Base-by-base conservation (phyloP, 768 basidiomycete genomes). In the Russula ochroleuca region DNA sequence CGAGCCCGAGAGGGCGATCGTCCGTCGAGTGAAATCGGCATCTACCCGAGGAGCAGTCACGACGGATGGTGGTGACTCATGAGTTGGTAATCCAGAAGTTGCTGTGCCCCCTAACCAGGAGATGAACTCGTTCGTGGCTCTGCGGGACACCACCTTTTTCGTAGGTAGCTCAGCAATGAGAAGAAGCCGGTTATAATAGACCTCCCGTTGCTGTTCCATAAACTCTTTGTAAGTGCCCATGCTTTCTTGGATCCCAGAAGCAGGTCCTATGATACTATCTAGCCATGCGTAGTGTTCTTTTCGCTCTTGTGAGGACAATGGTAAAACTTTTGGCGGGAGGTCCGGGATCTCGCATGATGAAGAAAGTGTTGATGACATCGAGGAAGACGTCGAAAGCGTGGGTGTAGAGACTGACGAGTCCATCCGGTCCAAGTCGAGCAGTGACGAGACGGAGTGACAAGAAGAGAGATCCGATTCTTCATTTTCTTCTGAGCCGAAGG, bases 201-300 rank as follows among this genome's bases (percentile, higher is more conserved):
- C 72, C 61, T 75, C 75, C 25, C 75, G 73, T 67, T 77, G 79
- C 56, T 79, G 75, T 58, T 79, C 74, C 83, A 83, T 85, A 67
- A 79, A 77, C 54, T 75, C 73, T 63, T 75, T 75, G 70, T 86
- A 85, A 10, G 80, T 78, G 23, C 81, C 83, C 62, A 79, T 76
- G 49, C 75, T 77, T 69, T 85, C 82, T 64, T 80, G 77, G 48
- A 83, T 75, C 47, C 79, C 79, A 37, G 70, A 61, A 21, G 78
- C 74, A 61, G 78, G 76, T 15, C 79, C 80, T 55, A 86, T 77
- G 49, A 75, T 78, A 65, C 74, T 76, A 62, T 81, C 78, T 43
- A 87, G 73, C 31, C 80, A 72, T 54, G 79, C 75, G 67, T 87
- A 87, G 61, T 82, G 74, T 28, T 76, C 79, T 57, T 74, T 71